Conservation (phyloP, 805 yeast genomes). For the Ogataea pini region DNA sequence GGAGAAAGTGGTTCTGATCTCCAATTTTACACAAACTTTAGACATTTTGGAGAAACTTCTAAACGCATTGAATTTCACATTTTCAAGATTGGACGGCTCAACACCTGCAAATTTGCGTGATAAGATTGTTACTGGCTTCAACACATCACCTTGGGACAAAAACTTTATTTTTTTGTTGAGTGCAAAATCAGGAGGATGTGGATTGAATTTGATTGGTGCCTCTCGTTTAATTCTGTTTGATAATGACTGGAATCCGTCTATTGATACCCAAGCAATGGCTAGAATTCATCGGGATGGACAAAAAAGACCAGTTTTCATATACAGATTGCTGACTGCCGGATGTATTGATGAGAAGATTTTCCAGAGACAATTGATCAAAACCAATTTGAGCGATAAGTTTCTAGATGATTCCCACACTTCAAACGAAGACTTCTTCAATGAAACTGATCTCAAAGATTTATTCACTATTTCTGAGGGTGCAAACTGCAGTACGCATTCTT, state of each 20-base stretch:
- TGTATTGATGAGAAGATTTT: conserved; percentile 92
- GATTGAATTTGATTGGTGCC: conserved; percentile 87
- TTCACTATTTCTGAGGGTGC: conserved; percentile 59
- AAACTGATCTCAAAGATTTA: conserved; percentile 68
- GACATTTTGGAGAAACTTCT: conserved; percentile 69
- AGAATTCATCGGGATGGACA: conserved; percentile 95
- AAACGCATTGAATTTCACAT: conserved; percentile 48
- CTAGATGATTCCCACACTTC: conserved; percentile 44
- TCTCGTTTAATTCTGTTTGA: conserved; percentile 83
- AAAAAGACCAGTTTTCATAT: conserved; percentile 70
- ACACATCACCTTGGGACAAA: conserved; percentile 42
- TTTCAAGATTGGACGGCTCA: conserved; percentile 77
- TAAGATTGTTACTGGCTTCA: conserved; percentile 66
- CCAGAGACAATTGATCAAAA: conserved; percentile 87
- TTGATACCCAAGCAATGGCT: conserved; percentile 94
- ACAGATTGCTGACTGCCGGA: conserved; percentile 83
- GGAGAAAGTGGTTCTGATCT: conserved; percentile 84
- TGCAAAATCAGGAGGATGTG: conserved; percentile 93
- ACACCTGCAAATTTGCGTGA: conserved; percentile 71
- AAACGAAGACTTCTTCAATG: conserved; percentile 67
- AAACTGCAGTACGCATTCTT: conserved; percentile 72
- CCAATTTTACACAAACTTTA: conserved; percentile 85
- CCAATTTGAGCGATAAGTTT: conserved; percentile 73
- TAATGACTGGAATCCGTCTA: conserved; percentile 96
- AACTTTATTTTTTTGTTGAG: conserved; percentile 73